phyloP scores from a whole-genome alignment of 345 rosid species.

The Capsella bursapastoris region DNA sequence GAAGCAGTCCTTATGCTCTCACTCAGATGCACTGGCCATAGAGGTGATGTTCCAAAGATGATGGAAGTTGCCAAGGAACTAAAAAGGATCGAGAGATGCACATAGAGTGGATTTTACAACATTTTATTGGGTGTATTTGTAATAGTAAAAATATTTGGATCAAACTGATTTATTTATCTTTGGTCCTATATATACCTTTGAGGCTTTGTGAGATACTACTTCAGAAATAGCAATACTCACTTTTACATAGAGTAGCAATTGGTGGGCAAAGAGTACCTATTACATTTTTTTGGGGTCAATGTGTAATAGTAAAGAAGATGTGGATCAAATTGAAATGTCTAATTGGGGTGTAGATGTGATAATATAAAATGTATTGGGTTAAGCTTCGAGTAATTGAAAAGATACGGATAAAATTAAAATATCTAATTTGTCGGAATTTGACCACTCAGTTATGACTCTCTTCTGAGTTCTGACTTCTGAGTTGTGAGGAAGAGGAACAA shows the following conservation, averaged over 20 bases:
- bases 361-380: neutral
- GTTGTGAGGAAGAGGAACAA: neutral
- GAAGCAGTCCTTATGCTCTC: constrained; percentile 32
- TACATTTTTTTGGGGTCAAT: no score
- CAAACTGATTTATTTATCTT: neutral
- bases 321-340: neutral
- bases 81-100: constrained; percentile 26
- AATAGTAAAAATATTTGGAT: constrained; percentile 2
- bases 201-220: no score
- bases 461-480: no score
- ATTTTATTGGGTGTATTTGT: neutral
- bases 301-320: neutral
- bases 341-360: neutral
- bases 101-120: neutral
- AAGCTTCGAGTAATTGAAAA: neutral
- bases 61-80: constrained; percentile 41
- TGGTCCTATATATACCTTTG: neutral
- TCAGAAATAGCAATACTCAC: no score
- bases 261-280: neutral
- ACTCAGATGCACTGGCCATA: constrained; percentile 40
- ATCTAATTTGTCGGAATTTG: neutral
- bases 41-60: constrained; percentile 47
- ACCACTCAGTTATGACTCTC: neutral
- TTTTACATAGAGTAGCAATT: no score
- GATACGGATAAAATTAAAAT: neutral